Conservation (phyloP, 2,329 filamentous ascomycete genomes). For the Apiospora arundinis region DNA sequence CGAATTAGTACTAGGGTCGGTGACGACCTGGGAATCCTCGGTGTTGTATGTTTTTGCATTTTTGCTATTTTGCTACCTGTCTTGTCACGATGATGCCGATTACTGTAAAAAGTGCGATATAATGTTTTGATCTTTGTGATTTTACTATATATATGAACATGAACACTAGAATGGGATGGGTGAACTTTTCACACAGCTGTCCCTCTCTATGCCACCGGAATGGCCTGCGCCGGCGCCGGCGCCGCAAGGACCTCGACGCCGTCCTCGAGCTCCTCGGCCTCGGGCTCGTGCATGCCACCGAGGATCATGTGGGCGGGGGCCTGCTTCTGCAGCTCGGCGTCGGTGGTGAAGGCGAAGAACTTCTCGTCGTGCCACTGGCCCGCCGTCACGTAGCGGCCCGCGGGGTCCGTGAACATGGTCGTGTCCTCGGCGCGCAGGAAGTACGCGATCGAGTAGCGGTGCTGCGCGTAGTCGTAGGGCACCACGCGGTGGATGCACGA, state of each 20-base stretch:
- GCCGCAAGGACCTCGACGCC: slow-evolving; percentile 3
- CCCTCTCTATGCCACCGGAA: background rate
- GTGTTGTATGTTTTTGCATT: background rate
- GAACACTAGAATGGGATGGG: background rate
- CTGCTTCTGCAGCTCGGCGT: slow-evolving; percentile 51
- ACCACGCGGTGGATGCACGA: slow-evolving; percentile 65
- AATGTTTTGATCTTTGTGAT: background rate
- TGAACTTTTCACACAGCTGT: no score
- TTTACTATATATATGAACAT: background rate
- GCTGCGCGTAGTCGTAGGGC: slow-evolving; percentile 56
- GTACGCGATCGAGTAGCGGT: slow-evolving; percentile 65
- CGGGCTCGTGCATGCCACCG: slow-evolving; percentile 56
- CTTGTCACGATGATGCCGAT: no score
- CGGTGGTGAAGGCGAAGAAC: slow-evolving; percentile 56
- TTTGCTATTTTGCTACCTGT: no score
- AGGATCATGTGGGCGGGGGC: slow-evolving; percentile 56
- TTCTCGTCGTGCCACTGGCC: slow-evolving; percentile 62
- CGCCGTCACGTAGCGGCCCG: slow-evolving; percentile 59
- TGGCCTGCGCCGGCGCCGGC: background rate
- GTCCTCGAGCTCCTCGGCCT: slow-evolving; percentile 28
- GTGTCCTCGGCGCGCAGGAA: slow-evolving; percentile 64
- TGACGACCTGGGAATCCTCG: background rate
- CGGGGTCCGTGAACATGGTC: slow-evolving; percentile 60
- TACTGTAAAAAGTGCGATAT: no score
- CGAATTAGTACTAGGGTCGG: no score